Conservation (phyloP, 1,284 basidiomycete species). For the Sporisorium scitamineum region DNA sequence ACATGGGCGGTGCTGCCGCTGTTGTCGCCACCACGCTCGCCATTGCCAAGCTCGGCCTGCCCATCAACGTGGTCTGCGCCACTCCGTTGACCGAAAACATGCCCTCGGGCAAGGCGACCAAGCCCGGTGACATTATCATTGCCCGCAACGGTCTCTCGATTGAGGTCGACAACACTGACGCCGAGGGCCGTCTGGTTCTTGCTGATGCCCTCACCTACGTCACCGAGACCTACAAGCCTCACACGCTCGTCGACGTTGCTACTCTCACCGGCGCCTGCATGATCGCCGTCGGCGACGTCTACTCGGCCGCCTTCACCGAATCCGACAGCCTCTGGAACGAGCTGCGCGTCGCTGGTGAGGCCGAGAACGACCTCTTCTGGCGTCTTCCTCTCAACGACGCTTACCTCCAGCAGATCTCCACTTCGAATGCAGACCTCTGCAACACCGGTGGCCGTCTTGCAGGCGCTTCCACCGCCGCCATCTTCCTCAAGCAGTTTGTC, state of each 20-base stretch:
- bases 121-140: slow-evolving; percentile 84
- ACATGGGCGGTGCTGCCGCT: slow-evolving; percentile 75
- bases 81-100: slow-evolving; percentile 84
- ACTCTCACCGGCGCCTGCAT: slow-evolving; percentile 77
- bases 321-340: slow-evolving; percentile 75
- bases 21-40: slow-evolving; percentile 80
- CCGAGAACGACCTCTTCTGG: slow-evolving; percentile 72
- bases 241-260: slow-evolving; percentile 86
- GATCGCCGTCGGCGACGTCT: slow-evolving; percentile 75
- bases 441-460: slow-evolving; percentile 80
- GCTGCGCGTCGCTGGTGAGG: slow-evolving; percentile 80
- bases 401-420: slow-evolving; percentile 80
- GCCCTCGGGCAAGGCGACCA: slow-evolving; percentile 78
- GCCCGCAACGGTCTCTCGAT: slow-evolving; percentile 90
- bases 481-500: slow-evolving; percentile 83
- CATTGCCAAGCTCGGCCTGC: slow-evolving; percentile 82
- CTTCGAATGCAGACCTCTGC: slow-evolving; percentile 83
- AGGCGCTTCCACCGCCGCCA: slow-evolving; percentile 83
- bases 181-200: slow-evolving; percentile 82
- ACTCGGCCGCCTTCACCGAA: slow-evolving; percentile 81
- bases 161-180: slow-evolving; percentile 88
- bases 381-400: slow-evolving; percentile 77
- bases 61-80: slow-evolving; percentile 80
- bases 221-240: slow-evolving; percentile 81
- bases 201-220: slow-evolving; percentile 86